phyloP scores from a whole-genome alignment of 108 stramenopile species.

The Licmophora abbreviata region DNA sequence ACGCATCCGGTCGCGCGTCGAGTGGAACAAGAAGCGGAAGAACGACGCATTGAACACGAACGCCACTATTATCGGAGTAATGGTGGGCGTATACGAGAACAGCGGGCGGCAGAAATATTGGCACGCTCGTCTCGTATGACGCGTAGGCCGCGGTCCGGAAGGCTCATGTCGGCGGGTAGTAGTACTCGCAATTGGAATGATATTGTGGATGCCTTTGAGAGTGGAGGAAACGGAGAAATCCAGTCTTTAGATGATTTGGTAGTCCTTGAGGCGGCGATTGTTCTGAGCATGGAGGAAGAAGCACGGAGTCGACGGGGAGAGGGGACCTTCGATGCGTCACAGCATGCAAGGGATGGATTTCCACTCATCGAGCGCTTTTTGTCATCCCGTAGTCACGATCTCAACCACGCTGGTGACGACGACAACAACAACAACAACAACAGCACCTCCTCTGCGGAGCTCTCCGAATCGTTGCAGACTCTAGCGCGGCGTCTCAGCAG shows the following conservation, averaged over 20 bases:
- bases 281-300: constrained; percentile 41
- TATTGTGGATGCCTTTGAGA: constrained; percentile 30
- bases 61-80: constrained; percentile 33
- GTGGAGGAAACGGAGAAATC: constrained; percentile 15
- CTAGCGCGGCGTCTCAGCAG: constrained; percentile 7
- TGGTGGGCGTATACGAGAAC: constrained; percentile 1
- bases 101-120: constrained; percentile 1
- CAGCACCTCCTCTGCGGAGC: constrained; percentile 1
- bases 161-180: neutral
- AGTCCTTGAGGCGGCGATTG: constrained; percentile 63
- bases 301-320: neutral
- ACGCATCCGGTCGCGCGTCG: constrained; percentile 52
- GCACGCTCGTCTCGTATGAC: neutral
- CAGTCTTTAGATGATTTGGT: constrained; percentile 53
- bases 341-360: constrained; percentile 21
- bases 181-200: constrained; percentile 26
- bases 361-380: constrained; percentile 19
- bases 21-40: constrained; percentile 56
- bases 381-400: constrained; percentile 1
- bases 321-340: constrained; percentile 8
- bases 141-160: neutral
- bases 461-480: neutral
- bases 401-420: constrained; percentile 1
- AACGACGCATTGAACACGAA: constrained; percentile 51
- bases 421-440: constrained; percentile 7